Evolutionary conservation across 345 rosid genomes (phyloP).

Genomic region (Hibiscus syriacus): DNA sequence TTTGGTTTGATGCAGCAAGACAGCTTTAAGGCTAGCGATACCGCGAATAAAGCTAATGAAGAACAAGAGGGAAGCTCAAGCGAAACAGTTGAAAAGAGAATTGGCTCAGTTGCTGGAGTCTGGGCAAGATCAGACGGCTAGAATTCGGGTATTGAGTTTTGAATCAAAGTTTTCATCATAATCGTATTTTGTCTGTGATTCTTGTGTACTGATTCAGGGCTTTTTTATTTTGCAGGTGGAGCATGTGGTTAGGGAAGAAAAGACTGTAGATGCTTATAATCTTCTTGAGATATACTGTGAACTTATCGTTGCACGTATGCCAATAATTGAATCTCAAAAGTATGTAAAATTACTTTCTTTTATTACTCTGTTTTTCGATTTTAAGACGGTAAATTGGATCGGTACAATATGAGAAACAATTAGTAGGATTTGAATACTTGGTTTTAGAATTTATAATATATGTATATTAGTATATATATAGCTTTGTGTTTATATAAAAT

Average conservation of each 20-base stretch:
- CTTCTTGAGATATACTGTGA: constrained; percentile 77
- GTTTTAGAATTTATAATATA: too few relatives aligned
- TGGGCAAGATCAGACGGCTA: constrained; percentile 79
- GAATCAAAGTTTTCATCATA: background rate
- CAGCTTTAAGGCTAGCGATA: constrained; percentile 54
- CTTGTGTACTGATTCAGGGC: background rate
- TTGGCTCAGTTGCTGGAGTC: constrained; percentile 70
- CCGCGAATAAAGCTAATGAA: constrained; percentile 73
- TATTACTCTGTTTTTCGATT: background rate
- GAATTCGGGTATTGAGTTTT: constrained; percentile 49
- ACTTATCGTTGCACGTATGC: constrained; percentile 62
- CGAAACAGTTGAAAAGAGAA: constrained; percentile 69
- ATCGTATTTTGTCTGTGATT: background rate
- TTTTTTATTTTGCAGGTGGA: constrained; percentile 47
- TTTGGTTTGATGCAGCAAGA: constrained; percentile 48
- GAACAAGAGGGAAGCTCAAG: constrained; percentile 59
- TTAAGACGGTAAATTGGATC: too few relatives aligned
- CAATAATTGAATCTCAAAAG: constrained; percentile 86
- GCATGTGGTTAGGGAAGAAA: constrained; percentile 88
- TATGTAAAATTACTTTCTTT: constrained; percentile 22
- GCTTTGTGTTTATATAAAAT: too few relatives aligned
- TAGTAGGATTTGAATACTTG: too few relatives aligned
- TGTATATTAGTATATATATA: too few relatives aligned
- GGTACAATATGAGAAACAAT: too few relatives aligned
- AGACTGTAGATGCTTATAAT: constrained; percentile 77